phyloP scores from a whole-genome alignment of 306 rosid species.

The Cucurbita maxima region DNA sequence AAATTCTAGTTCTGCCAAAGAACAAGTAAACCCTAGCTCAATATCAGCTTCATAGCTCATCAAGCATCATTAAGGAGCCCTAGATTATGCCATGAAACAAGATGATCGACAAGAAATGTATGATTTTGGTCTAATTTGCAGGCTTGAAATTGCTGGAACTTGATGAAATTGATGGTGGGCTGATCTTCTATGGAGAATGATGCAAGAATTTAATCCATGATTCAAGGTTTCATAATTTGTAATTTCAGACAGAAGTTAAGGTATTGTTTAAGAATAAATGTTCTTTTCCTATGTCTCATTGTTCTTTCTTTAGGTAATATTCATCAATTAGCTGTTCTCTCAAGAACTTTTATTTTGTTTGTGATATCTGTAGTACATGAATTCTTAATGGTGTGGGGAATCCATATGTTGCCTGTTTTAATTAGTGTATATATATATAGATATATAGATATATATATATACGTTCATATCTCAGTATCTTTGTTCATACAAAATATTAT shows the following conservation, averaged over 20 bases:
- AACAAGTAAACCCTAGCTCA: background rate
- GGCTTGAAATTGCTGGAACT: slow-evolving; percentile 1
- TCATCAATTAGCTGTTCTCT: background rate
- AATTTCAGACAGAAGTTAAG: background rate
- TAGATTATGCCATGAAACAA: background rate
- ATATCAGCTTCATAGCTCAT: background rate
- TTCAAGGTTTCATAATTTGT: background rate
- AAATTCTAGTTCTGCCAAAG: background rate
- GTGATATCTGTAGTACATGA: background rate
- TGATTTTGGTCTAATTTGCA: background rate
- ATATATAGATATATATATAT: too few species aligned
- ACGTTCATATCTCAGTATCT: background rate
- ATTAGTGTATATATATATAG: background rate
- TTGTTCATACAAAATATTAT: background rate
- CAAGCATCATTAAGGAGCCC: background rate
- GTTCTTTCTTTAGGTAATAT: background rate
- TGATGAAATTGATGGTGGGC: slow-evolving; percentile 2
- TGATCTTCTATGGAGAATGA: slow-evolving; percentile 7
- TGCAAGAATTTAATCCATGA: background rate
- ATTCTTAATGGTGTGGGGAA: background rate
- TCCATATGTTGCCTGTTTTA: background rate
- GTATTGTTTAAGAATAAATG: background rate
- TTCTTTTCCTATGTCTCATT: background rate
- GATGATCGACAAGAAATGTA: background rate
- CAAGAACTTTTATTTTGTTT: background rate